phyloP scores from a whole-genome alignment of 345 rosid species.

The Sonneratia alba region DNA sequence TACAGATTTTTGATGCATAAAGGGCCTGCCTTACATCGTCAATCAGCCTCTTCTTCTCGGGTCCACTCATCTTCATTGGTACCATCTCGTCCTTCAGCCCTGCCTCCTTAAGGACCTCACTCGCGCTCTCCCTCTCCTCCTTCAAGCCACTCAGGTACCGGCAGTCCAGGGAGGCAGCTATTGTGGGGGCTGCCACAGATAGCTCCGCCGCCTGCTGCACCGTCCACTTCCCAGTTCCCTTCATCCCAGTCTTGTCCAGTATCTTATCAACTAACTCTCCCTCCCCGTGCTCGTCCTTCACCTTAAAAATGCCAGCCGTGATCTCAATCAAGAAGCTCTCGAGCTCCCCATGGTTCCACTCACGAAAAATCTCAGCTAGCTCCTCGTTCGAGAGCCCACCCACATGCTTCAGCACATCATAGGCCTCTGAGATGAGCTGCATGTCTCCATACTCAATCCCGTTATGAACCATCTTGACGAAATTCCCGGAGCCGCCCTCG shows the following conservation, averaged over 20 bases:
- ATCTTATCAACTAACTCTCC: slow-evolving; percentile 90
- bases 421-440: slow-evolving; percentile 92
- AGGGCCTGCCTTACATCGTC: slow-evolving; percentile 95
- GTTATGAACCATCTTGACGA: slow-evolving; percentile 97
- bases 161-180: slow-evolving; percentile 88
- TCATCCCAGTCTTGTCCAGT: slow-evolving; percentile 94
- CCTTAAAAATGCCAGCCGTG: slow-evolving; percentile 74
- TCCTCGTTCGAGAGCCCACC: slow-evolving; percentile 65
- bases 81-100: slow-evolving; percentile 69
- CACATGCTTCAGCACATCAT: slow-evolving; percentile 83
- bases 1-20: slow-evolving; percentile 86
- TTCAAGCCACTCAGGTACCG: slow-evolving; percentile 89
- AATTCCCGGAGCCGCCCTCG: slow-evolving; percentile 94
- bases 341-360: slow-evolving; percentile 81
- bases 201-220: slow-evolving; percentile 98
- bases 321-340: slow-evolving; percentile 92
- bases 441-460: slow-evolving; percentile 98
- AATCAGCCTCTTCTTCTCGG: slow-evolving; percentile 77
- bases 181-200: slow-evolving; percentile 94
- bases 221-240: slow-evolving; percentile 98
- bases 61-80: slow-evolving; percentile 21
- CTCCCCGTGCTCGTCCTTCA: slow-evolving; percentile 57
- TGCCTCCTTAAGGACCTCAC: slow-evolving; percentile 53
- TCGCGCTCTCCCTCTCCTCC: slow-evolving; percentile 72
- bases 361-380: slow-evolving; percentile 58